These are phyloP conservation scores for Phytophthora ramorum DNA, from an alignment of 352 stramenopile species.

Conservation along the genomic window DNA sequence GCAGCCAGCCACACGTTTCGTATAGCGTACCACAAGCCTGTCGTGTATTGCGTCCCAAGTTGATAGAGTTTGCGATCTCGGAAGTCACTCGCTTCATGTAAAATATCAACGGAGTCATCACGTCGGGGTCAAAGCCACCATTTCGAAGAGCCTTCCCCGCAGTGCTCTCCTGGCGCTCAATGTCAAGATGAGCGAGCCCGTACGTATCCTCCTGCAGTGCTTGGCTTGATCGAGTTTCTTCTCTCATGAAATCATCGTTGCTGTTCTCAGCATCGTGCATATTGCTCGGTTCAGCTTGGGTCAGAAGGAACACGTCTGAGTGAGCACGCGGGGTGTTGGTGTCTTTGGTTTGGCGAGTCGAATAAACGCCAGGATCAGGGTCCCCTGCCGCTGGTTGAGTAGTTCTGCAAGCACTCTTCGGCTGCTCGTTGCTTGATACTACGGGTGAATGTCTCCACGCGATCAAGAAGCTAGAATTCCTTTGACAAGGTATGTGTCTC, in stretches of 20 bases:
- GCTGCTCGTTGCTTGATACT: constrained; percentile 1
- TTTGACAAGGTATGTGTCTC: constrained; percentile 36
- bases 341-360: background rate
- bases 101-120: constrained; percentile 52
- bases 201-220: background rate
- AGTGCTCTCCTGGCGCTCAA: constrained; percentile 10
- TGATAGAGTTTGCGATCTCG: constrained; percentile 64
- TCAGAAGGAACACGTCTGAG: constrained; percentile 28
- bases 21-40: constrained; percentile 41
- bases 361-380: background rate
- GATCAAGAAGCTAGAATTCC: constrained; percentile 45
- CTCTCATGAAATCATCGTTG: background rate
- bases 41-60: constrained; percentile 36
- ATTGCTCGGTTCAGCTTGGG: constrained; percentile 1
- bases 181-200: constrained; percentile 17
- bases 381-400: background rate
- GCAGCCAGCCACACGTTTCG: background rate
- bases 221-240: background rate
- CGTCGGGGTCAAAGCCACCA: constrained; percentile 47
- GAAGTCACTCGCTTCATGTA: constrained; percentile 65
- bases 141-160: constrained; percentile 29
- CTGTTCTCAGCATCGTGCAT: background rate
- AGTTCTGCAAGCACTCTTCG: background rate
- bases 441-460: constrained; percentile 42
- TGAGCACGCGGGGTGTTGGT: constrained; percentile 12